Evolutionary conservation across 352 stramenopile genomes (phyloP), one percentile per base, ranked within the genome.

Genomic region (Globisporangium apiculatum): DNA sequence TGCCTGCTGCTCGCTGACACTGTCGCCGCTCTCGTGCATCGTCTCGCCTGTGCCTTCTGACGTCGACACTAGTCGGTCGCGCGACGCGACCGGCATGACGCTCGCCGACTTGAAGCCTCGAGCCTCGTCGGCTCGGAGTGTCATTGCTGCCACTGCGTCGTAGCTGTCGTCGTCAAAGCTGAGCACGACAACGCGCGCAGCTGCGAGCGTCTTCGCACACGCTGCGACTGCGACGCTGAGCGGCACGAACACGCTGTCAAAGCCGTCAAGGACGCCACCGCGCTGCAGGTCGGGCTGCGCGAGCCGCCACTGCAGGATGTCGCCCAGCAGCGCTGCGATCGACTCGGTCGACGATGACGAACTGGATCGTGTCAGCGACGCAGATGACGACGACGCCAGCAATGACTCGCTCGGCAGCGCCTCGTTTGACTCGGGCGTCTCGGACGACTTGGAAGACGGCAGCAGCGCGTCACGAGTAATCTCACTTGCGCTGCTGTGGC

Each of bases 201-300:
- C 61, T 5, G 51, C 24, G 41, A 92, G 65, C 0, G 71, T 62
- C 17, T 67, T 72, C 0, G 61, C 64, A 51, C 78, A 87, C 11
- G 68, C 70, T 38, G 57, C 53, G 8, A 89, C 15, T 4, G 66
- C 73, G 48, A 66, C 63, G 24, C 81, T 67, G 7, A 81, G 49
- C 14, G 57, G 53, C 5, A 86, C 47, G 45, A 86, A 86, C 1
- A 67, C 59, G 37, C 80, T 94, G 12, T 86, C 67, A 48, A 91
- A 83, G 0, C 79, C 75, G 57, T 97, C 88, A 42, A 97, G 55
- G 0, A 97, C 74, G 15, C 75, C 67, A 17, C 88, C 88, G 15
- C 56, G 66, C 45, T 68, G 66, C n/a, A 91, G 52, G 56, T 96
- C 87, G 18, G 72, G 54, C 52, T 87, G 75, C 0, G 52, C 47